Evolutionary conservation across 2,329 filamentous ascomycete species (phyloP), one percentile per base, ranked within the genome.

Genomic region (Diaporthe caulivora): DNA sequence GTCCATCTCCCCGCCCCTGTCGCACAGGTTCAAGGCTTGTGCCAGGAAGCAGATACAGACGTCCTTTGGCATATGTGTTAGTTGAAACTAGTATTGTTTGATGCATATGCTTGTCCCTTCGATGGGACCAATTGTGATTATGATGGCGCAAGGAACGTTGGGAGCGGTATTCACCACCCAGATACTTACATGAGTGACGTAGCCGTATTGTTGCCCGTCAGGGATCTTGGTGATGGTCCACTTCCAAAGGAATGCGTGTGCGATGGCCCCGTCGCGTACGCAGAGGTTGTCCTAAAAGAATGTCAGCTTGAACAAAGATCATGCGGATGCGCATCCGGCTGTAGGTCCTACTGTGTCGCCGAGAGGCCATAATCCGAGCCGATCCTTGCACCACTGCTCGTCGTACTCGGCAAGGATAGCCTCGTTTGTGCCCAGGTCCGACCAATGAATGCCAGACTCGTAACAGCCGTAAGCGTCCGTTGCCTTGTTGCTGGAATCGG

Each of bases 1-100:
- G 18, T 65, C 44, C 31, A 65, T 18, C 15, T 10, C 18, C 3
- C 62, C 62, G 11, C 62, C 62, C 13, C 37, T 51, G 3, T 18
- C 44, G 26, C 62, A 65, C 15, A 51, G 21, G 1, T 37, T 11
- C 11, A 65, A 8, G 15, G n/a, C 44, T 51, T 65, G 44, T 18
- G 47, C 29, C 10, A 65, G 21, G n/a, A 65, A 65, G 44, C 62
- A 49, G 18, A 65, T 37, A 15, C 62, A 65, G 44, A 65, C 44
- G 21, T 65, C 62, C 62, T 65, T 10, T n/a, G 7, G 10, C 26
- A 37, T 13, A 1, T 2, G 7, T 1, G 15, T 37, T 4, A 34
- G 44, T n/a, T 51, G 29, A 51, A 51, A 1, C n/a, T n/a, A 2
- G 21, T 40, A 11, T 44, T 21, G 24, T 10, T 10, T 3, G 15